phyloP scores from a whole-genome alignment of 192 early-diverging fungal species.

The Gigaspora rosea region DNA sequence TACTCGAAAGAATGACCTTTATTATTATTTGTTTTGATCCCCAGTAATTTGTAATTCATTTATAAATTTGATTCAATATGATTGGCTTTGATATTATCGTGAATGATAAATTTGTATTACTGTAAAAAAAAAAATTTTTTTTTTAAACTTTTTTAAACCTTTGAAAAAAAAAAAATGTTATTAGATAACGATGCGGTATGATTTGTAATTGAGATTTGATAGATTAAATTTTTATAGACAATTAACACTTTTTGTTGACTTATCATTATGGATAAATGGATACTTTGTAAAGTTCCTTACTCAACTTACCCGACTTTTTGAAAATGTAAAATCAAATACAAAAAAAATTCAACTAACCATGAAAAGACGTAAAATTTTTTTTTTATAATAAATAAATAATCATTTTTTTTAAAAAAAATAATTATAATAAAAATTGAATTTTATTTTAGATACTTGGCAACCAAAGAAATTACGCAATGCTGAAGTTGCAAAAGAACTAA shows the following conservation, averaged over 20 bases:
- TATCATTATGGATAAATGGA: neutral
- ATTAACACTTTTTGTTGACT: too few species aligned
- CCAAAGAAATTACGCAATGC: neutral
- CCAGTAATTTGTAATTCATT: too few species aligned
- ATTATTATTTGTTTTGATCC: too few species aligned
- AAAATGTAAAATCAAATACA: constrained; percentile 38
- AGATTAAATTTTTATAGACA: too few species aligned
- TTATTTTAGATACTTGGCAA: constrained; percentile 16
- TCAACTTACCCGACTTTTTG: constrained; percentile 38
- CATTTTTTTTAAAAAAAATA: neutral
- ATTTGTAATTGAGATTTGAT: too few species aligned
- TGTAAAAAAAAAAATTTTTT: too few species aligned
- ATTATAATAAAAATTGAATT: neutral
- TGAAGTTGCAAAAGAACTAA: constrained; percentile 19
- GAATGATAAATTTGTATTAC: too few species aligned
- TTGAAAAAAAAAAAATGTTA: constrained; percentile 3
- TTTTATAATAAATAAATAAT: too few species aligned
- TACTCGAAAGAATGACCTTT: too few species aligned
- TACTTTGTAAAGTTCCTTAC: constrained; percentile 40
- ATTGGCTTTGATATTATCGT: too few species aligned
- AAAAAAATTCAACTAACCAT: constrained; percentile 51
- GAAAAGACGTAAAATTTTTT: constrained; percentile 46
- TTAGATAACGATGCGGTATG: constrained; percentile 28
- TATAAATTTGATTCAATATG: too few species aligned
- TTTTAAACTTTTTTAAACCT: too few species aligned